These are phyloP conservation scores for Microbotryum violaceum DNA, from an alignment of 1,284 basidiomycete genomes.

Conservation along the genomic window DNA sequence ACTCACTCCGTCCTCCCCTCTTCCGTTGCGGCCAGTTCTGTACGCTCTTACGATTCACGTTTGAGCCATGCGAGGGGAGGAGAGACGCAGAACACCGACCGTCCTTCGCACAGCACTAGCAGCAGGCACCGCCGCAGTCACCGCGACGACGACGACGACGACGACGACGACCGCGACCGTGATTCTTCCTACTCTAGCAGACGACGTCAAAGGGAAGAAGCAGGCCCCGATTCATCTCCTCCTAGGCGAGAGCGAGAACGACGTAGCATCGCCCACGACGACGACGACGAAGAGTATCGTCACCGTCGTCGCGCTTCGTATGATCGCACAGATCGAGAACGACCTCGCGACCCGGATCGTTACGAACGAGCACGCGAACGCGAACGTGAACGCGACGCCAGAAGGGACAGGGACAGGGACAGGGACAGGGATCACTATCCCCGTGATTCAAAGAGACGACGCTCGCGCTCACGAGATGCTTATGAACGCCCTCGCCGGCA, in stretches of 20 bases:
- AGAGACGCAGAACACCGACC: background rate
- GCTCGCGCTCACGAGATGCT: slow-evolving; percentile 8
- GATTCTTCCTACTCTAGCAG: no score
- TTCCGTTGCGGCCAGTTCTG: slow-evolving; percentile 2
- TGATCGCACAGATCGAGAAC: slow-evolving; percentile 17
- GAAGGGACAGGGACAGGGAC: background rate
- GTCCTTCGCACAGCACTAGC: background rate
- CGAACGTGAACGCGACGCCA: background rate
- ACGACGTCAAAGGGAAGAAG: no score
- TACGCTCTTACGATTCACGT: slow-evolving; percentile 16
- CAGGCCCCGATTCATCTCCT: no score
- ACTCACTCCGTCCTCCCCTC: background rate
- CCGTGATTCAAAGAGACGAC: slow-evolving; percentile 6
- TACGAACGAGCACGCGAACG: background rate
- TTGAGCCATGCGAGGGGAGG: background rate
- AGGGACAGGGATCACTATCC: slow-evolving; percentile 6
- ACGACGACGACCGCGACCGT: background rate
- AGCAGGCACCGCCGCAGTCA: background rate
- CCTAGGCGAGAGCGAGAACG: no score
- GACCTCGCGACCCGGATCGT: background rate
- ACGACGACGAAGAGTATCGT: no score
- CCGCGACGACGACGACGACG: slow-evolving; percentile 3
- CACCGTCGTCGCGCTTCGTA: no score
- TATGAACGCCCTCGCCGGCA: background rate
- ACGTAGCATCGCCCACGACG: no score